Base-by-base conservation (phyloP, 371 early-diverging fungal species). In the Mucor indicus region DNA sequence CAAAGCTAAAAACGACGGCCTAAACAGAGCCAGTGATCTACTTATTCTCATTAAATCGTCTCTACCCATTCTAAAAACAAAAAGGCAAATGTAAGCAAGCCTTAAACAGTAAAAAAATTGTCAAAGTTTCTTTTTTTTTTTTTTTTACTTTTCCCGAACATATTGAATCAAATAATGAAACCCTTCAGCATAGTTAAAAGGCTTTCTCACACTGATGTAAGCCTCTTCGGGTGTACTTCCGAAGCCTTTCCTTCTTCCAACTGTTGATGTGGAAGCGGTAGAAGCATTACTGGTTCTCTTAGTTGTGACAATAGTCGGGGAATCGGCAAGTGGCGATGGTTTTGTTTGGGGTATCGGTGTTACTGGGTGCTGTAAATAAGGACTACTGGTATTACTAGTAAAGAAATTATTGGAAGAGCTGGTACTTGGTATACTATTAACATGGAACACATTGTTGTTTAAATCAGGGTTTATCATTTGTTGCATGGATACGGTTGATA, bases 1-100 rank as follows among this genome's bases (percentile, higher is more conserved):
- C 54, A 87, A 71, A 6, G 93, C 91, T 51, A 95, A 84, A 56
- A 93, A 90, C 1, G 90, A 89, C 13, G 95, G 95, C 20, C 95
- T 78, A 69, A 93, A 91, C 51, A 84, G 79, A 20, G 92, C 89
- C 60, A 95, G 77, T 4, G 92, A 88, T 25, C 88, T 77, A 65
- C 91, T 88, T 22, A 95, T 90, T 21, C 92, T 75, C 81, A 89
- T 84, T 48, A 91, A 79, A 60, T 92, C 87, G 23, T 83, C 81
- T 57, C 87, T 81, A 57, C 84, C 80, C 92, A 95, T 91, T 45
- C 92, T 89, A 52, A 35, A 56, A 36, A 10, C 8, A 24, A 21
- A 16, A 38, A 15, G 38, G 3, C 5, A n/a, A 16, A 19, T 17
- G 38, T 48, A 20, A 23, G 30, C 7, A 21, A 41, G 24, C 10